A percentile compares a stretch with the other conserved stretches of the same genome.
These are phyloP conservation scores for Tricladium varicosporioides DNA, from an alignment of 2,329 filamentous ascomycete species.

Conservation along the genomic window DNA sequence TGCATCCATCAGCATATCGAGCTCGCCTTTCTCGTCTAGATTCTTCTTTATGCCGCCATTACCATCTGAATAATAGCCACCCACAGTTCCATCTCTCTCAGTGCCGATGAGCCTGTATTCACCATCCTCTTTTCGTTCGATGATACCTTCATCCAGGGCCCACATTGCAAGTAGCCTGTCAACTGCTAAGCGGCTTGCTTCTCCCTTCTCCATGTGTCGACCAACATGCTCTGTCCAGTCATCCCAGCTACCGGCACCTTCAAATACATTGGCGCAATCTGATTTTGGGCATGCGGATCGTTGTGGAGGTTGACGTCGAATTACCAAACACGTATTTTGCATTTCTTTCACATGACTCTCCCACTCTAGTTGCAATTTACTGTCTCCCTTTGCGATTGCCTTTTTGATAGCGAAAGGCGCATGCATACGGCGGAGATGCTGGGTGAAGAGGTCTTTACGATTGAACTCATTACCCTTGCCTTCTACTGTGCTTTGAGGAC, in stretches of 20 bases:
- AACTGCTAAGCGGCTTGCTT: constrained; percentile 55
- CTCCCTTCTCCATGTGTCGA: constrained; percentile 77
- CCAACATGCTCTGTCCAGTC: constrained; percentile 92
- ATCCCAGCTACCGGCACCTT: constrained; percentile 76
- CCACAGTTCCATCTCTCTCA: constrained; percentile 33
- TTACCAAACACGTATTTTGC: constrained; percentile 70
- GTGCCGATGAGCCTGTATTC: constrained; percentile 55
- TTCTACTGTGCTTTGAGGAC: constrained; percentile 51
- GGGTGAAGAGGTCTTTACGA: constrained; percentile 92
- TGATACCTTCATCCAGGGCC: constrained; percentile 63
- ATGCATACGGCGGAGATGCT: constrained; percentile 94
- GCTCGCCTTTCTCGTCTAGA: constrained; percentile 25
- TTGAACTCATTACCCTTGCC: constrained; percentile 75
- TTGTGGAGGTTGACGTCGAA: constrained; percentile 66
- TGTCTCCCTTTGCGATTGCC: constrained; percentile 54
- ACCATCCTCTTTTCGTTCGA: constrained; percentile 54
- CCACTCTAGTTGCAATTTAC: constrained; percentile 60
- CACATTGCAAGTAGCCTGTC: constrained; percentile 58
- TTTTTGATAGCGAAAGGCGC: constrained; percentile 65
- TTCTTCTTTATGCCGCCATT: constrained; percentile 28
- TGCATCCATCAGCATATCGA: constrained; percentile 29
- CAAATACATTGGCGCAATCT: constrained; percentile 71
- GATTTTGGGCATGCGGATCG: constrained; percentile 67
- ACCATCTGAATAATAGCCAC: constrained; percentile 35
- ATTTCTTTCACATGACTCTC: constrained; percentile 66